Evolutionary conservation across 192 early-diverging fungal species (phyloP).

Genomic region (Coemansia sp.): DNA sequence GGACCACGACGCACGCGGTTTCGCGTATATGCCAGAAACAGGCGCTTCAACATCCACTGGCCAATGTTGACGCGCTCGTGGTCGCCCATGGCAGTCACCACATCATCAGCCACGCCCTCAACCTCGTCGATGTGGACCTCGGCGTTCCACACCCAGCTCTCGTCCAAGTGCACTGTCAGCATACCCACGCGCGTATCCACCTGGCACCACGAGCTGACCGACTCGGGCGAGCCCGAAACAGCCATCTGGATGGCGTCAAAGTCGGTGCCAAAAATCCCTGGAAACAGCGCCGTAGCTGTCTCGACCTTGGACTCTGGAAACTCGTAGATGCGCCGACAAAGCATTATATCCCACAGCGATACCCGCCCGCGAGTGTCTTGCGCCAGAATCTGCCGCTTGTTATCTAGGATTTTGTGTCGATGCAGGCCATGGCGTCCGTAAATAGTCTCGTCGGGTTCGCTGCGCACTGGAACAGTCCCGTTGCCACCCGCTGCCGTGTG

Average conservation of each 20-base stretch:
- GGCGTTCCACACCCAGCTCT: constrained; percentile 77
- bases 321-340: constrained; percentile 58
- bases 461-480: constrained; percentile 35
- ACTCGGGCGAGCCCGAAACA: constrained; percentile 61
- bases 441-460: constrained; percentile 41
- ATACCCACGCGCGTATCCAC: constrained; percentile 91
- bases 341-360: constrained; percentile 91
- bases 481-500: not conserved
- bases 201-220: constrained; percentile 88
- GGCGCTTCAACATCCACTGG: constrained; percentile 56
- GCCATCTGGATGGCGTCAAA: constrained; percentile 35
- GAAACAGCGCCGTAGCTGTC: constrained; percentile 54
- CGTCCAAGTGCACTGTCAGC: constrained; percentile 86
- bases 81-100: constrained; percentile 32
- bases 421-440: constrained; percentile 68
- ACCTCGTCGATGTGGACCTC: constrained; percentile 91
- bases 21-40: constrained; percentile 59
- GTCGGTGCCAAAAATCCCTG: constrained; percentile 41
- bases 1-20: constrained; percentile 83
- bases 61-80: constrained; percentile 53
- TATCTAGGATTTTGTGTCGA: constrained; percentile 74
- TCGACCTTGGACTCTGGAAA: constrained; percentile 42
- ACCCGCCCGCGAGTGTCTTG: constrained; percentile 80
- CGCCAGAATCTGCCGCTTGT: constrained; percentile 84
- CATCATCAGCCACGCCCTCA: constrained; percentile 50